phyloP scores from a whole-genome alignment of 2,329 filamentous ascomycete genomes.

The Beauveria australis region DNA sequence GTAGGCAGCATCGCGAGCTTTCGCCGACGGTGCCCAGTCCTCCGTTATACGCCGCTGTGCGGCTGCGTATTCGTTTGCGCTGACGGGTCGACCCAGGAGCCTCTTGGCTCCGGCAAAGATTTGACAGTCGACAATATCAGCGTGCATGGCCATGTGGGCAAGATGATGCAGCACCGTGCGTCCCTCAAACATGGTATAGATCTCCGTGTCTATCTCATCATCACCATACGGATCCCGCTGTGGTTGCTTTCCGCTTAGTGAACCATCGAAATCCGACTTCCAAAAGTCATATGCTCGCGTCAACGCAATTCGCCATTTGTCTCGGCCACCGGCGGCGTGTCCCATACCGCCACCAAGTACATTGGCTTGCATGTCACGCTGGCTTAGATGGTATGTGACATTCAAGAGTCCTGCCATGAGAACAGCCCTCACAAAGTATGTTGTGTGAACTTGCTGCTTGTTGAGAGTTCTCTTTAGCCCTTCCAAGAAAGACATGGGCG shows the following conservation, averaged over 20 bases:
- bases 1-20: conserved; percentile 83
- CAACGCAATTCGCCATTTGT: conserved; percentile 82
- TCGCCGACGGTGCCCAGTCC: conserved; percentile 79
- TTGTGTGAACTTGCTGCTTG: conserved; percentile 77
- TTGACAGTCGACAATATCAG: conserved; percentile 94
- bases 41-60: conserved; percentile 81
- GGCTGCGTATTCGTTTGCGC: conserved; percentile 68
- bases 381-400: conserved; percentile 96
- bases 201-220: conserved; percentile 50
- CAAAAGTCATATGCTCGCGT: conserved; percentile 88
- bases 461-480: conserved; percentile 84
- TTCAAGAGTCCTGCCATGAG: conserved; percentile 91
- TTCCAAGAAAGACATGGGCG: conserved; percentile 80
- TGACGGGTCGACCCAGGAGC: conserved; percentile 78
- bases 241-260: conserved; percentile 53
- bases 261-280: conserved; percentile 85
- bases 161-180: conserved; percentile 85
- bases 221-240: conserved; percentile 47
- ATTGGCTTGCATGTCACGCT: conserved; percentile 86
- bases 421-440: conserved; percentile 86
- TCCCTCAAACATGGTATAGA: conserved; percentile 68
- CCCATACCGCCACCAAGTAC: conserved; percentile 67
- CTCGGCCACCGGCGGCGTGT: conserved; percentile 72
- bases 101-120: conserved; percentile 86
- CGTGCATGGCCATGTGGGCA: conserved; percentile 96